A percentile compares a stretch with the other conserved stretches of the same genome.
phyloP scores from a whole-genome alignment of 2,329 filamentous ascomycete genomes.

The Fulvia fulva region DNA sequence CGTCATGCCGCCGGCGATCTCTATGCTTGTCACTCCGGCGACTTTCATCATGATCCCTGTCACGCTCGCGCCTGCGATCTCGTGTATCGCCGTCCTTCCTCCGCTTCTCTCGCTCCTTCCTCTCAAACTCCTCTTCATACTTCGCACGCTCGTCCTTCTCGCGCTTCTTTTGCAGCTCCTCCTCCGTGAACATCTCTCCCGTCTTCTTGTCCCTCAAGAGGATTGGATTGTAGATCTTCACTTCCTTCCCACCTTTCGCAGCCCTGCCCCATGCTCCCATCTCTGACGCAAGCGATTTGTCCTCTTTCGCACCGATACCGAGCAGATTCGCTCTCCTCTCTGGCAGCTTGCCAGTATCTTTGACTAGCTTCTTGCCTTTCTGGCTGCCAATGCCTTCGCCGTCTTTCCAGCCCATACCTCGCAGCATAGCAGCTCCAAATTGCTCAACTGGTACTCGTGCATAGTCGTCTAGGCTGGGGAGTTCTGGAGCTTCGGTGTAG shows the following conservation, averaged over 20 bases:
- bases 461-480: slow-evolving; percentile 77
- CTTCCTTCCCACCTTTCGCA: slow-evolving; percentile 52
- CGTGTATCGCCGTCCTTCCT: slow-evolving; percentile 17
- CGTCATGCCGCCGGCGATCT: slow-evolving; percentile 13
- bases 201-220: slow-evolving; percentile 59
- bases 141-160: slow-evolving; percentile 48
- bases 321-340: slow-evolving; percentile 74
- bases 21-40: slow-evolving; percentile 18
- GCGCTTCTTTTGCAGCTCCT: slow-evolving; percentile 50
- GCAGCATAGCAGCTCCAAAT: slow-evolving; percentile 83
- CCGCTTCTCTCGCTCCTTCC: slow-evolving; percentile 38
- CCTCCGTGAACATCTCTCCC: slow-evolving; percentile 59
- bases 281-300: slow-evolving; percentile 61
- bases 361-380: slow-evolving; percentile 40
- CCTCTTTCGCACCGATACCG: slow-evolving; percentile 82
- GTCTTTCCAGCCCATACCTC: slow-evolving; percentile 93
- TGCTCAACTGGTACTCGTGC: slow-evolving; percentile 87
- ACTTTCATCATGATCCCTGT: slow-evolving; percentile 11
- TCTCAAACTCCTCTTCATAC: slow-evolving; percentile 39
- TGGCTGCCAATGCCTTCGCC: slow-evolving; percentile 56
- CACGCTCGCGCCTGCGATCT: slow-evolving; percentile 17
- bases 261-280: slow-evolving; percentile 74
- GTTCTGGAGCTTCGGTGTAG: slow-evolving; percentile 67
- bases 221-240: slow-evolving; percentile 60
- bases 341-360: slow-evolving; percentile 54